Evolutionary conservation across 768 basidiomycete genomes (phyloP).

Genomic region (Fibroporia radiculosa): DNA sequence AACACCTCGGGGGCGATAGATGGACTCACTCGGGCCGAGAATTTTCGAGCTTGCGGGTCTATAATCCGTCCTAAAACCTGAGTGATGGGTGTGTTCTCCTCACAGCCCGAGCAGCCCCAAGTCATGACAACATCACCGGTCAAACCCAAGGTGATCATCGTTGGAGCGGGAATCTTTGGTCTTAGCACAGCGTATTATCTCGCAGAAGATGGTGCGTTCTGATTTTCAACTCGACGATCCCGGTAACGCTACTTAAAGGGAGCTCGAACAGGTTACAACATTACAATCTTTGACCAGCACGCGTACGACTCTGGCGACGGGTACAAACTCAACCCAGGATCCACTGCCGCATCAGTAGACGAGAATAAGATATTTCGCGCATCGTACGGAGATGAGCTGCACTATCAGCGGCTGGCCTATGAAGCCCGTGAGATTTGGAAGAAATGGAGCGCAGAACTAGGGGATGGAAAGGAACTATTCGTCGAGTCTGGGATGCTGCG

Average conservation of each 20-base stretch:
- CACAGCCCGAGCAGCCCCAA: no score
- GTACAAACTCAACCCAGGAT: conserved; percentile 3
- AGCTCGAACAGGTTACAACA: neutral
- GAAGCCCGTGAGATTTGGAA: conserved; percentile 4
- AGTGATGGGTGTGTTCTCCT: no score
- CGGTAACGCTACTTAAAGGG: no score
- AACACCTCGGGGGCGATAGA: no score
- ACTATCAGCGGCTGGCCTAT: conserved; percentile 5
- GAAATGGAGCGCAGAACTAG: conserved; percentile 1
- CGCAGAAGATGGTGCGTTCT: conserved; percentile 1
- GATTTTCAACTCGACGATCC: neutral
- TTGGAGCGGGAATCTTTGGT: conserved; percentile 3
- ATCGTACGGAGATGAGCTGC: conserved; percentile 3
- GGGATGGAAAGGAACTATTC: conserved; percentile 3
- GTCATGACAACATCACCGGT: neutral
- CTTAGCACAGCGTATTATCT: conserved; percentile 3
- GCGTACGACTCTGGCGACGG: conserved; percentile 1
- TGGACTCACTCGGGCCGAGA: no score
- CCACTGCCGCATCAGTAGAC: conserved; percentile 4
- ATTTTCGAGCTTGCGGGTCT: no score
- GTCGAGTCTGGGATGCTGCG: conserved; percentile 5
- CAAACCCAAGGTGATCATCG: conserved; percentile 4
- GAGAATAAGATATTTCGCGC: conserved; percentile 6
- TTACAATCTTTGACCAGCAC: conserved; percentile 5
- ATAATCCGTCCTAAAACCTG: no score